Percentiles rank a stretch among this genome's conserved stretches.
phyloP scores from a whole-genome alignment of 768 basidiomycete species.

The Trametes villosa region DNA sequence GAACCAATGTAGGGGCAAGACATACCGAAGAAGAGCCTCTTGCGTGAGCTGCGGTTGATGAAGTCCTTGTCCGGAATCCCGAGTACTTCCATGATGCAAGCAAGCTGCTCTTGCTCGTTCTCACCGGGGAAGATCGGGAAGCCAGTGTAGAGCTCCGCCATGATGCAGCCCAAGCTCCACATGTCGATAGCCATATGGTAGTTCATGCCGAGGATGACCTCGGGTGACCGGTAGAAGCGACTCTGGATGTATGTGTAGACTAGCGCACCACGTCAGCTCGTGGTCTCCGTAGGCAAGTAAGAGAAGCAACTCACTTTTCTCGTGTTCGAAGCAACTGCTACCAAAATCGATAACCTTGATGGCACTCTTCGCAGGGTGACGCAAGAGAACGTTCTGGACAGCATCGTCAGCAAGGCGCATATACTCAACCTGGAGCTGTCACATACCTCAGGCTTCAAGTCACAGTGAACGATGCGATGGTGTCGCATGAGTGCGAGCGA shows the following conservation, averaged over 20 bases:
- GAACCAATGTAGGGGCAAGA: neutral
- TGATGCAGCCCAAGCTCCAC: conserved; percentile 99
- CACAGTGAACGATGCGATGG: conserved; percentile 97
- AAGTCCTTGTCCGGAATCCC: conserved; percentile 96
- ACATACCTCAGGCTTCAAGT: conserved; percentile 95
- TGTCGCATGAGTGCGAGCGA: conserved; percentile 93
- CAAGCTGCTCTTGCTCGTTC: conserved; percentile 97
- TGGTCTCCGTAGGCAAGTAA: neutral
- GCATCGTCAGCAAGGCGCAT: conserved; percentile 4
- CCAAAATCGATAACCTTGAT: conserved; percentile 99
- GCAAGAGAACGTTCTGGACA: conserved; percentile 85
- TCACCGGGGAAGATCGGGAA: conserved; percentile 99
- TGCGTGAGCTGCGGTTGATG: conserved; percentile 90
- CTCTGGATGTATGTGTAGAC: conserved; percentile 99
- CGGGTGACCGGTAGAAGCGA: conserved; percentile 99
- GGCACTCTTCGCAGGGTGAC: conserved; percentile 93
- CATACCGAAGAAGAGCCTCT: conserved; percentile 95
- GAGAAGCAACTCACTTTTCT: conserved; percentile 79
- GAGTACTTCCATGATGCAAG: conserved; percentile 99
- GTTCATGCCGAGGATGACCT: conserved; percentile 98
- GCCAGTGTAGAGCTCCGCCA: conserved; percentile 96
- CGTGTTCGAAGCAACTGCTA: conserved; percentile 96
- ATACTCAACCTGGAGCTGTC: neutral
- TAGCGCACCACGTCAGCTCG: conserved; percentile 36
- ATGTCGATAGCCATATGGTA: conserved; percentile 99